phyloP scores from a whole-genome alignment of 495 filamentous ascomycete species.

The Xeromyces bisporus region DNA sequence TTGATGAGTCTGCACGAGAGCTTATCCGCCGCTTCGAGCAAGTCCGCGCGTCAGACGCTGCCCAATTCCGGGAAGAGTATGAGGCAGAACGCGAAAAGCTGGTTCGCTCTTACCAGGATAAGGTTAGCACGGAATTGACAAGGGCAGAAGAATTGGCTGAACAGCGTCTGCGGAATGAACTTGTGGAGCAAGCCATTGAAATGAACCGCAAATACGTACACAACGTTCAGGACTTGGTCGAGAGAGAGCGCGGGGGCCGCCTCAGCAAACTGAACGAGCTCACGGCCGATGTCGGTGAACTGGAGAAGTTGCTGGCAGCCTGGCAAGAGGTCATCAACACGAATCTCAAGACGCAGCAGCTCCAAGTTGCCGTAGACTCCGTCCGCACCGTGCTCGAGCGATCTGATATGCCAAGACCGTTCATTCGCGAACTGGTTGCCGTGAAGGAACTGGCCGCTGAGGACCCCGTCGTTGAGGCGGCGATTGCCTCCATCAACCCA shows the following conservation, averaged over 20 bases:
- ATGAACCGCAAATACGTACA: slow-evolving; percentile 68
- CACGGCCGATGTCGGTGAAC: slow-evolving; percentile 51
- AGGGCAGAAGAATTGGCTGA: slow-evolving; percentile 59
- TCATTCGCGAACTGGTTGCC: slow-evolving; percentile 78
- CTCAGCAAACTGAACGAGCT: slow-evolving; percentile 74
- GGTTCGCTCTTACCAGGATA: slow-evolving; percentile 54
- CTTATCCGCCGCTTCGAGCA: slow-evolving; percentile 52
- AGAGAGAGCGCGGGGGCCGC: slow-evolving; percentile 73
- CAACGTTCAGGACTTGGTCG: slow-evolving; percentile 65
- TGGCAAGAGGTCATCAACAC: slow-evolving; percentile 78
- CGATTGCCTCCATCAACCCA: slow-evolving; percentile 87
- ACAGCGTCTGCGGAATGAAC: slow-evolving; percentile 62
- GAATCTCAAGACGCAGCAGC: slow-evolving; percentile 84
- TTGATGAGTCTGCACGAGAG: slow-evolving; percentile 66
- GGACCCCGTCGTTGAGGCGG: slow-evolving; percentile 71
- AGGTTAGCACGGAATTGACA: slow-evolving; percentile 58
- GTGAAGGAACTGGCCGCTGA: slow-evolving; percentile 78
- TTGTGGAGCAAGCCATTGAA: slow-evolving; percentile 78
- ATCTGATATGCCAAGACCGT: slow-evolving; percentile 57
- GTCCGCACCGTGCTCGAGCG: slow-evolving; percentile 68
- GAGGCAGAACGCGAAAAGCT: slow-evolving; percentile 73
- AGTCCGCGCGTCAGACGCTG: slow-evolving; percentile 57
- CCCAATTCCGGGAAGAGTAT: slow-evolving; percentile 71
- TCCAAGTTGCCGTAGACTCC: slow-evolving; percentile 86
- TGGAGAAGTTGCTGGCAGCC: slow-evolving; percentile 67